Conservation (phyloP, 192 early-diverging fungal genomes). For the Funneliformis mosseae region DNA sequence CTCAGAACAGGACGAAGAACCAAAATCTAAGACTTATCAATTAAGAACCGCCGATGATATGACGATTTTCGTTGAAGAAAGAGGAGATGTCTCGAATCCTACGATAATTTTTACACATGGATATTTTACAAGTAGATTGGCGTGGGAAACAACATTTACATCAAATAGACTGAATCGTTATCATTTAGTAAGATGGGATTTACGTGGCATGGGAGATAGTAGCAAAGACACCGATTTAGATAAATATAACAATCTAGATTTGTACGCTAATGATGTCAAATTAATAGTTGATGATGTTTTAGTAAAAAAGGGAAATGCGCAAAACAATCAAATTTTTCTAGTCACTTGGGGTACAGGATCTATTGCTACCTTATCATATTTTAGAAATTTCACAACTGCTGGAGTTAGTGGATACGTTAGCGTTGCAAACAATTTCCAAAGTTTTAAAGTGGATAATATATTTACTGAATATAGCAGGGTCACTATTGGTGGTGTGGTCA, state of each 20-base stretch:
- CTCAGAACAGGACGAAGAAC: not conserved
- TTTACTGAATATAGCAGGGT: not conserved
- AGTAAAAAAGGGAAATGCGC: not conserved
- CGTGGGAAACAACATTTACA: not conserved
- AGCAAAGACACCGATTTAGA: not conserved
- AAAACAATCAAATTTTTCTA: not conserved
- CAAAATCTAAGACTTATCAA: not conserved
- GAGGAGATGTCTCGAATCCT: not conserved
- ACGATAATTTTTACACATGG: constrained; percentile 20
- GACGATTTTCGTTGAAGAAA: constrained; percentile 3
- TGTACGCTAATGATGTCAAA: constrained; percentile 1
- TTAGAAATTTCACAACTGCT: not conserved
- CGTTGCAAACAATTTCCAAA: not conserved
- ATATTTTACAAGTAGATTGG: not conserved
- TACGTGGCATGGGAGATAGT: not conserved
- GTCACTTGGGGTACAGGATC: not conserved
- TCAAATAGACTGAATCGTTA: not conserved
- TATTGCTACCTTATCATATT: not conserved
- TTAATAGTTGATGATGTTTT: not conserved
- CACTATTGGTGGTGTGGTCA: not conserved
- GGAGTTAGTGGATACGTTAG: not conserved
- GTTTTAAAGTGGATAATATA: not conserved
- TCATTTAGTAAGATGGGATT: constrained; percentile 18
- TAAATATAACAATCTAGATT: not conserved
- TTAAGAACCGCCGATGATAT: not conserved